Evolutionary conservation across 495 filamentous ascomycete species (phyloP).

Genomic region (Schizothecium vesticola): DNA sequence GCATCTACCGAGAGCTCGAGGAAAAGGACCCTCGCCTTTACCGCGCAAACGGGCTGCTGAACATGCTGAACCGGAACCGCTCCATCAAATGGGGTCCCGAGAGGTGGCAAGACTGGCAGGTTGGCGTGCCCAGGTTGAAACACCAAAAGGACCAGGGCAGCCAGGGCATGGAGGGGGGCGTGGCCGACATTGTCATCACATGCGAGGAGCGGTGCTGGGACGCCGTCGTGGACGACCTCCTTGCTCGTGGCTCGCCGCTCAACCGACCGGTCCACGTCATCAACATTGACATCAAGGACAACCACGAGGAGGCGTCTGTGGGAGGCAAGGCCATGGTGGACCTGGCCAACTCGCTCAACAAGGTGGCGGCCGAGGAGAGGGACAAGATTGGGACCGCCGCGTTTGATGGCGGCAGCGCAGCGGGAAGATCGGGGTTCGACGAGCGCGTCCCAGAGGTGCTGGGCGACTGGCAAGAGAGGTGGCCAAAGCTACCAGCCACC

Average conservation of each 20-base stretch:
- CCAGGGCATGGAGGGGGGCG: constrained; percentile 77
- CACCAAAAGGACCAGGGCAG: constrained; percentile 60
- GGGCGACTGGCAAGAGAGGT: constrained; percentile 92
- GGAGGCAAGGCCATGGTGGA: constrained; percentile 92
- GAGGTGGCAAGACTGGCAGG: constrained; percentile 95
- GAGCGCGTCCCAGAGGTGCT: constrained; percentile 89
- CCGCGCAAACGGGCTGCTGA: constrained; percentile 82
- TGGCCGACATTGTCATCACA: constrained; percentile 93
- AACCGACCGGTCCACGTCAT: constrained; percentile 95
- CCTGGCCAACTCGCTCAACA: constrained; percentile 79
- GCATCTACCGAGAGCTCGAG: constrained; percentile 85
- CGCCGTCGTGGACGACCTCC: constrained; percentile 90
- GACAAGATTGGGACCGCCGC: constrained; percentile 53
- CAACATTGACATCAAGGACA: constrained; percentile 97
- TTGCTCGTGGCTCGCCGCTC: constrained; percentile 72
- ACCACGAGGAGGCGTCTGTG: constrained; percentile 90
- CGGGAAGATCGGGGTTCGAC: constrained; percentile 73
- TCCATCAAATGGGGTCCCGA: constrained; percentile 92
- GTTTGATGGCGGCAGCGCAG: constrained; percentile 65
- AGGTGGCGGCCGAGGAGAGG: constrained; percentile 72
- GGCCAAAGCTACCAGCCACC: constrained; percentile 81
- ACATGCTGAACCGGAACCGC: constrained; percentile 92
- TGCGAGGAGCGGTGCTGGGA: constrained; percentile 99
- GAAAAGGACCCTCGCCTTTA: constrained; percentile 85
- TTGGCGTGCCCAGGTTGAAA: constrained; percentile 73